Conservation (phyloP, 2,329 filamentous ascomycete genomes). For the Trichoderma breve region DNA sequence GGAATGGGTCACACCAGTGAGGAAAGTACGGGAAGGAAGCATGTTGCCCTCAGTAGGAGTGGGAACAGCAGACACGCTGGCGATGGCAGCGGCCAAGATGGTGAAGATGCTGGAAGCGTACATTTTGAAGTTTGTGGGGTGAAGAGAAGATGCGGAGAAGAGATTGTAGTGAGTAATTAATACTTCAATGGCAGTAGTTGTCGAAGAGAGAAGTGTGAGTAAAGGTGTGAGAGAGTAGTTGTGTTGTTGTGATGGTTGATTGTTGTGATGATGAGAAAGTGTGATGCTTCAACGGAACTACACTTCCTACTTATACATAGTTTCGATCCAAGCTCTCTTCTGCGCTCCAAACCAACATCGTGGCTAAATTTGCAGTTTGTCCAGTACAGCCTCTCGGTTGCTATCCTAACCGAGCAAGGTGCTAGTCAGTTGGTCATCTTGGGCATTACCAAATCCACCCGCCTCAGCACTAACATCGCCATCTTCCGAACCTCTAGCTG, state of each 20-base stretch:
- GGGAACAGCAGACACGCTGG: conserved; percentile 7
- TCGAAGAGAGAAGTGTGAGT: neutral
- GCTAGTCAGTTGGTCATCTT: neutral
- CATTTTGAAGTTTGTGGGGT: conserved; percentile 16
- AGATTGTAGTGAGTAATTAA: neutral
- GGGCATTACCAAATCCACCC: neutral
- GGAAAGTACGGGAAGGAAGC: neutral
- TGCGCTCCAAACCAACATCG: neutral
- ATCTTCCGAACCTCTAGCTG: neutral
- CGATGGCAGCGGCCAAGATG: conserved; percentile 11
- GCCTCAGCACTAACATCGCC: conserved; percentile 15
- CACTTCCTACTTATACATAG: neutral
- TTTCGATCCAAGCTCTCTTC: neutral
- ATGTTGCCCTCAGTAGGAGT: conserved; percentile 10
- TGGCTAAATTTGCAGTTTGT: neutral
- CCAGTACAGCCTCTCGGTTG: conserved; percentile 15
- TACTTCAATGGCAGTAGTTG: neutral
- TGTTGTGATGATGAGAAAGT: conserved; percentile 2
- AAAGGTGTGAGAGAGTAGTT: neutral
- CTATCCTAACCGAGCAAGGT: neutral
- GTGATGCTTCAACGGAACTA: neutral
- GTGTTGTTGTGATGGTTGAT: neutral
- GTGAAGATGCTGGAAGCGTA: conserved; percentile 6
- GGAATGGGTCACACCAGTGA: conserved; percentile 5
- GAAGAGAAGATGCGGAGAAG: neutral